Conservation (phyloP, 768 basidiomycete genomes). For the Boletus eberwhitei region DNA sequence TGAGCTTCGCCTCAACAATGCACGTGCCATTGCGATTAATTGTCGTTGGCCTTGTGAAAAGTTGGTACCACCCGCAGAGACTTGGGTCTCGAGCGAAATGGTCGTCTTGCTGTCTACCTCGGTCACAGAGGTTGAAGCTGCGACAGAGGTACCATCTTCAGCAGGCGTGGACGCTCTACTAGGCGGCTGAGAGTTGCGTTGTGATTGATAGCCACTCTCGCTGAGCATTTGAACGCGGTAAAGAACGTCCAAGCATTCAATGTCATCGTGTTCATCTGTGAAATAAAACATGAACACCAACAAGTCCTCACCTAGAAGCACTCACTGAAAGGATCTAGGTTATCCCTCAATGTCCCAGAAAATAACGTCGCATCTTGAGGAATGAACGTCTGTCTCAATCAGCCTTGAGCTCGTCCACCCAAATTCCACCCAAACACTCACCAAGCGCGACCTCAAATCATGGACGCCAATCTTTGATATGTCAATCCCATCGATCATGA, state of each 20-base stretch:
- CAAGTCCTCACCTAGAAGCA: neutral
- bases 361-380: constrained; percentile 76
- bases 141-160: constrained; percentile 39
- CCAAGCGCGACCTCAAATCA: constrained; percentile 74
- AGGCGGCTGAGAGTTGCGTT: constrained; percentile 46
- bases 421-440: constrained; percentile 31
- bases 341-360: constrained; percentile 74
- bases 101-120: constrained; percentile 54
- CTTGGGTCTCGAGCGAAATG: constrained; percentile 70
- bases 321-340: constrained; percentile 68
- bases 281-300: neutral
- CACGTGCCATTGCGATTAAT: constrained; percentile 82
- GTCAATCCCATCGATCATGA: constrained; percentile 85
- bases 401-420: neutral
- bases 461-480: constrained; percentile 82
- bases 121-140: constrained; percentile 42
- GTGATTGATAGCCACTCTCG: constrained; percentile 46
- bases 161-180: constrained; percentile 44
- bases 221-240: constrained; percentile 76
- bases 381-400: constrained; percentile 62
- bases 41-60: constrained; percentile 94
- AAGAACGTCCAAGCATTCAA: constrained; percentile 77
- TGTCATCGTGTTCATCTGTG: constrained; percentile 71
- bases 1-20: constrained; percentile 64
- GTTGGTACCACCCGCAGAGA: constrained; percentile 84